Base-by-base conservation (phyloP, 129 eudicot species). In the Escallonia herrerae region DNA sequence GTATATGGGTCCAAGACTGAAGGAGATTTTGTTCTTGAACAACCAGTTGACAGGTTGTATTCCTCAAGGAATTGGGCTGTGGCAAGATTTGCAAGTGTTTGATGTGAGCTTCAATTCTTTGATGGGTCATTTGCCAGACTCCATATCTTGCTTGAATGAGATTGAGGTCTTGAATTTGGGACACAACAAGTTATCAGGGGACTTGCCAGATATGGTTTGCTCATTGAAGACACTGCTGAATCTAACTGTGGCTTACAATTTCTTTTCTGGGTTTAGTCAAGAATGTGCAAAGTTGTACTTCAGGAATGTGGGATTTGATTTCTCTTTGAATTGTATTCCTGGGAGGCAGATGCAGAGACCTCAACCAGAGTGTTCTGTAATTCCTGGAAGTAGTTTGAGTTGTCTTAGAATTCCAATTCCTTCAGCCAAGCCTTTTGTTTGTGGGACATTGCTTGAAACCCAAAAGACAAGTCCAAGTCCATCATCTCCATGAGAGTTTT, bases 51-150 rank as follows among this genome's bases (percentile, higher is more conserved):
- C 90, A 1, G 98, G 98, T 0, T 91, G 98, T 66, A 79, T 91
- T 8, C 98, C 98, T 46, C 81, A 91, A 64, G 98, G 98, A 0
- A 77, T 91, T 22, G 96, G 98, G 6, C 65, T 85, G 77, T 91
- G 95, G 95, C 69, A 82, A 5, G 96, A 88, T 63, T 63, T 91
- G 15, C 89, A 88, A 62, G 98, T 91, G 15, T 73, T 91, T 45
- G 98, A 91, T 73, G 83, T 78, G 61, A 88, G 98, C 71, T 81
- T 48, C 12, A 91, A 91, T 15, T 83, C 96, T 12, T 43, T 91
- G 40, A 87, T 81, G 86, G 98, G 98, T 50, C 96, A 88, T 77
- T 62, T 91, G 67, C 98, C 98, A 2, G 96, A 87, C 65, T 74
- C 98, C 0, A 37, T 91, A 42, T 91, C 98, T 13, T 91, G 98